These are phyloP conservation scores for Puccinia coronata DNA, from an alignment of 1,284 basidiomycete species.

Conservation along the genomic window DNA sequence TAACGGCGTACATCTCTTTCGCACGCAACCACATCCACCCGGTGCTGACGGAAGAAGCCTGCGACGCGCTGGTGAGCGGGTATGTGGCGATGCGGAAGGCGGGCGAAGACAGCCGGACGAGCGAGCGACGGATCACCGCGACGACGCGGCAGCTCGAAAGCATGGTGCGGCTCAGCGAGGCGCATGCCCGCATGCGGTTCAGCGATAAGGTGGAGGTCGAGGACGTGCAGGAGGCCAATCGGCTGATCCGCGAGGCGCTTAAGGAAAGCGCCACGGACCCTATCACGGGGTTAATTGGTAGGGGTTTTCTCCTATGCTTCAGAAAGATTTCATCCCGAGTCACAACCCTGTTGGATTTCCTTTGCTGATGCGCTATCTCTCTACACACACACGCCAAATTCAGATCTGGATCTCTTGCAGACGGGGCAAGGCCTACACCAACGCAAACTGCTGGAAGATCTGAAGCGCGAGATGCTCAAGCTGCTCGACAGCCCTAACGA, in stretches of 20 bases:
- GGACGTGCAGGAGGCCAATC: slow-evolving; percentile 86
- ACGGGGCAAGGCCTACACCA: slow-evolving; percentile 86
- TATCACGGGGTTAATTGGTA: slow-evolving; percentile 63
- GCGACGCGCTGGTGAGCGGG: slow-evolving; percentile 76
- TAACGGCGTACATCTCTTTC: slow-evolving; percentile 93
- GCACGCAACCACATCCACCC: slow-evolving; percentile 86
- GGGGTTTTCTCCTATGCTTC: neutral
- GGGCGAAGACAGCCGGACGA: slow-evolving; percentile 79
- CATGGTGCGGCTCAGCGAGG: slow-evolving; percentile 97
- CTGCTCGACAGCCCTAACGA: slow-evolving; percentile 63
- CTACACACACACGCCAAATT: no score
- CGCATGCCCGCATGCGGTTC: slow-evolving; percentile 93
- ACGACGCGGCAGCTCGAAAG: slow-evolving; percentile 95
- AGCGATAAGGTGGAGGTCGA: slow-evolving; percentile 76
- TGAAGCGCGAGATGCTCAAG: slow-evolving; percentile 70
- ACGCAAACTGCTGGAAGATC: slow-evolving; percentile 76
- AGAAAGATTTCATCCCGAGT: no score
- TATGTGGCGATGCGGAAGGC: slow-evolving; percentile 94
- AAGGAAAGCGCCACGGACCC: slow-evolving; percentile 66
- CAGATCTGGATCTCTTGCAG: slow-evolving; percentile 88
- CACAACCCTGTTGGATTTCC: no score
- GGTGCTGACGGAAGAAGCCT: slow-evolving; percentile 81
- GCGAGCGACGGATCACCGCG: slow-evolving; percentile 93
- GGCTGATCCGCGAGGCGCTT: slow-evolving; percentile 93
- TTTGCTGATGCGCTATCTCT: no score